Conservation (phyloP, 768 basidiomycete genomes). For the Agrocybe pediades region DNA sequence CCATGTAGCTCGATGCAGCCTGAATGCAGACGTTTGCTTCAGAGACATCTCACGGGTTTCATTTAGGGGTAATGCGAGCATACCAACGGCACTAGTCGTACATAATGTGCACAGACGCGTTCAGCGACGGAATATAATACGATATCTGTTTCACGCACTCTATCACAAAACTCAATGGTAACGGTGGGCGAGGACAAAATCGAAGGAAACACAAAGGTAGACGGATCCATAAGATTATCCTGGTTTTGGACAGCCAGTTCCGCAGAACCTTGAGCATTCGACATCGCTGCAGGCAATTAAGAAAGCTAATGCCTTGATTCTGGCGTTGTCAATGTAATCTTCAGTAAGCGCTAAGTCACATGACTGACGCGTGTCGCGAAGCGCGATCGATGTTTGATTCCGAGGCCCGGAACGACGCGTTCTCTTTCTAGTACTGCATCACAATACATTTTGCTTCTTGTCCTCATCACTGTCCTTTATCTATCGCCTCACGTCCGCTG, state of each 20-base stretch:
- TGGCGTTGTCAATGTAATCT: not conserved
- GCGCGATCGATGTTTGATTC: conserved; percentile 52
- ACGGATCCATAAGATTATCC: conserved; percentile 38
- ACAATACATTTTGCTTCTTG: not conserved
- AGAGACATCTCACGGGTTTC: conserved; percentile 78
- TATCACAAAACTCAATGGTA: conserved; percentile 92
- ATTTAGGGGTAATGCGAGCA: not conserved
- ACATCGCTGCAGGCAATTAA: not conserved
- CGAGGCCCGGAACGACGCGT: conserved; percentile 2
- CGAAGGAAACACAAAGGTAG: conserved; percentile 58
- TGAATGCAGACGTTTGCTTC: conserved; percentile 27
- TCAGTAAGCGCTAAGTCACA: not conserved
- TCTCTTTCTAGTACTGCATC: not conserved
- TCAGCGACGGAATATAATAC: not conserved
- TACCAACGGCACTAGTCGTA: conserved; percentile 13
- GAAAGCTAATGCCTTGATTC: not conserved
- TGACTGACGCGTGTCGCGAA: not conserved
- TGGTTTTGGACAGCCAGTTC: not conserved
- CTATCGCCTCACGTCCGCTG: not conserved
- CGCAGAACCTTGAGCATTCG: not conserved
- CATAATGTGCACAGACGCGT: not conserved
- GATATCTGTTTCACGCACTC: conserved; percentile 52
- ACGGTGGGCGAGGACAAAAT: conserved; percentile 50
- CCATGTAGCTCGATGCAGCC: conserved; percentile 94
- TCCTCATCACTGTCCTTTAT: not conserved